Evolutionary conservation across 495 filamentous ascomycete species (phyloP).

Genomic region (Penicillium cosmopolitanum): DNA sequence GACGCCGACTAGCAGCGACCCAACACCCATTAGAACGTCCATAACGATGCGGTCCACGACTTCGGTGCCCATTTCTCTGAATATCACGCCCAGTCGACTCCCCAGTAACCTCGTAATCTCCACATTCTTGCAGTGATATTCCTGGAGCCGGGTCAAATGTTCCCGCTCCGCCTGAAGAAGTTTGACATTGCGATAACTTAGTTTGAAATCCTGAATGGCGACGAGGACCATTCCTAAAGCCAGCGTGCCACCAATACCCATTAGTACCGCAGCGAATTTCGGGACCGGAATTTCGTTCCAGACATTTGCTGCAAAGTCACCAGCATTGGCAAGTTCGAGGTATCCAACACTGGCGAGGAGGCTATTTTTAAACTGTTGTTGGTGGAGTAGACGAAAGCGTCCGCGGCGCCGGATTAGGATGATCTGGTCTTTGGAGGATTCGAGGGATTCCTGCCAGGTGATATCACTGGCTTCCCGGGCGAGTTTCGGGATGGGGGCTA

Average conservation of each 20-base stretch:
- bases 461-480: conserved; percentile 29
- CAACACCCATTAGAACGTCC: conserved; percentile 50
- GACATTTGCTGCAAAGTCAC: conserved; percentile 58
- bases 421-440: conserved; percentile 21
- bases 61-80: conserved; percentile 50
- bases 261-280: conserved; percentile 45
- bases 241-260: conserved; percentile 53
- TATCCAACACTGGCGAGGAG: conserved; percentile 51
- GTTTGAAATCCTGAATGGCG: conserved; percentile 42
- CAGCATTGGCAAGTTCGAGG: conserved; percentile 56
- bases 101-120: conserved; percentile 26
- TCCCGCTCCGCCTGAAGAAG: conserved; percentile 42
- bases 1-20: conserved; percentile 49
- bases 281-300: conserved; percentile 56
- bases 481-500: conserved; percentile 21
- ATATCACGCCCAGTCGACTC: conserved; percentile 40
- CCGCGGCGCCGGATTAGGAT: conserved; percentile 26
- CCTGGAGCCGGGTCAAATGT: conserved; percentile 27
- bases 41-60: conserved; percentile 51
- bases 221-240: conserved; percentile 50
- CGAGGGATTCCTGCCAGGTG: conserved; percentile 24
- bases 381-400: conserved; percentile 28
- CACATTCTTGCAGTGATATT: conserved; percentile 21
- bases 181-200: conserved; percentile 50
- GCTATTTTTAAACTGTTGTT: conserved; percentile 48